These are phyloP conservation scores for Teratosphaeria epicoccoides DNA, from an alignment of 2,329 filamentous ascomycete species.

Conservation along the genomic window DNA sequence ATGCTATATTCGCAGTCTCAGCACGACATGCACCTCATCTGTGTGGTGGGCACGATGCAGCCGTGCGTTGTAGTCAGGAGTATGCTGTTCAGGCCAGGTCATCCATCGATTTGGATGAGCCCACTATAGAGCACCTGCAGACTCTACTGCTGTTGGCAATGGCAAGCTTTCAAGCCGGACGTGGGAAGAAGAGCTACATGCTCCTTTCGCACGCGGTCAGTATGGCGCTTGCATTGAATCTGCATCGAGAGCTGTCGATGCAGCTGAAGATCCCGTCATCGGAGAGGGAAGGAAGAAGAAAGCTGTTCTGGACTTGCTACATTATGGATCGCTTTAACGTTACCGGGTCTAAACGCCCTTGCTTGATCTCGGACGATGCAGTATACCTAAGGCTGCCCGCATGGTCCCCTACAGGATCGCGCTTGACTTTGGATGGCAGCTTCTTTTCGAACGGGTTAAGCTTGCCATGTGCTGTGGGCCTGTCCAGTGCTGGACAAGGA, in stretches of 20 bases:
- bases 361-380: conserved; percentile 66
- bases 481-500: conserved; percentile 58
- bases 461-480: conserved; percentile 34
- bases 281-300: conserved; percentile 65
- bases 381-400: conserved; percentile 66
- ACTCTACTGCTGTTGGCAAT: conserved; percentile 63
- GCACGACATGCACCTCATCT: conserved; percentile 58
- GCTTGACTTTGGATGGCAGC: conserved; percentile 60
- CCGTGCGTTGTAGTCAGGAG: conserved; percentile 59
- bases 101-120: conserved; percentile 68
- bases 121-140: conserved; percentile 67
- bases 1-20: conserved; percentile 43
- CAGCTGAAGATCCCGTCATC: conserved; percentile 51
- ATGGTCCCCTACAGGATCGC: conserved; percentile 54
- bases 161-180: conserved; percentile 65
- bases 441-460: conserved; percentile 74
- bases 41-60: conserved; percentile 53
- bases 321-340: conserved; percentile 74
- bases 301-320: conserved; percentile 86
- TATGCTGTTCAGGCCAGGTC: conserved; percentile 59
- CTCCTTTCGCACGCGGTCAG: conserved; percentile 66
- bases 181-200: conserved; percentile 81
- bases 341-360: conserved; percentile 71
- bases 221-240: conserved; percentile 72
- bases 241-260: conserved; percentile 64